Percentiles rank a stretch among this genome's conserved stretches.
These are phyloP conservation scores for Nephelium lappaceum DNA, from an alignment of 345 rosid species.

Conservation along the genomic window DNA sequence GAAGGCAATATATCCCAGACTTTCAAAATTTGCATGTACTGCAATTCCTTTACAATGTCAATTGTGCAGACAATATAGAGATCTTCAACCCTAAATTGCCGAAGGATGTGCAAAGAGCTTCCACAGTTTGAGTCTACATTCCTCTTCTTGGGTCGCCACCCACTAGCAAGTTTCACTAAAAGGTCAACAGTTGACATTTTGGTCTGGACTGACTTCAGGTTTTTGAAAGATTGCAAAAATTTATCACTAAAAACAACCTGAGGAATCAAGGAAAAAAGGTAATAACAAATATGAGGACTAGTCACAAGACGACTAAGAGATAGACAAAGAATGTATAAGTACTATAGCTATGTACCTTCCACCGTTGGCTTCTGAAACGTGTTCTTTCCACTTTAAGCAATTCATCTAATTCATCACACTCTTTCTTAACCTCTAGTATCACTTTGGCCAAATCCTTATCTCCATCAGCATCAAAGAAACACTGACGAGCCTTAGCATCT, in stretches of 20 bases:
- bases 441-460: slow-evolving; percentile 41
- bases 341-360: slow-evolving; percentile 41
- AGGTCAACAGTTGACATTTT: slow-evolving; percentile 30
- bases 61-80: slow-evolving; percentile 41
- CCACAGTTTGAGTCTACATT: slow-evolving; percentile 35
- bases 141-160: slow-evolving; percentile 50
- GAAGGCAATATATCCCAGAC: slow-evolving; percentile 53
- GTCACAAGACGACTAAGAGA: neutral
- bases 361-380: slow-evolving; percentile 38
- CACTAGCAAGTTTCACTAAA: slow-evolving; percentile 39
- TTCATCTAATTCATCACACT: slow-evolving; percentile 42
- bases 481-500: slow-evolving; percentile 45
- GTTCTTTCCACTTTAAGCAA: slow-evolving; percentile 33
- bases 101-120: slow-evolving; percentile 36
- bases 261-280: neutral
- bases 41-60: slow-evolving; percentile 40
- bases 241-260: slow-evolving; percentile 52
- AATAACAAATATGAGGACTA: neutral
- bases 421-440: slow-evolving; percentile 42
- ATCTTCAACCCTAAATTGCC: slow-evolving; percentile 41
- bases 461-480: slow-evolving; percentile 51
- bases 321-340: neutral
- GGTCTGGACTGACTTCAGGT: slow-evolving; percentile 22
- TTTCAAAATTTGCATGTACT: slow-evolving; percentile 46
- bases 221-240: slow-evolving; percentile 49